Percentiles rank a stretch among this genome's conserved stretches.
Conservation (phyloP, 2,329 filamentous ascomycete genomes). For the Celoporthe dispersa region DNA sequence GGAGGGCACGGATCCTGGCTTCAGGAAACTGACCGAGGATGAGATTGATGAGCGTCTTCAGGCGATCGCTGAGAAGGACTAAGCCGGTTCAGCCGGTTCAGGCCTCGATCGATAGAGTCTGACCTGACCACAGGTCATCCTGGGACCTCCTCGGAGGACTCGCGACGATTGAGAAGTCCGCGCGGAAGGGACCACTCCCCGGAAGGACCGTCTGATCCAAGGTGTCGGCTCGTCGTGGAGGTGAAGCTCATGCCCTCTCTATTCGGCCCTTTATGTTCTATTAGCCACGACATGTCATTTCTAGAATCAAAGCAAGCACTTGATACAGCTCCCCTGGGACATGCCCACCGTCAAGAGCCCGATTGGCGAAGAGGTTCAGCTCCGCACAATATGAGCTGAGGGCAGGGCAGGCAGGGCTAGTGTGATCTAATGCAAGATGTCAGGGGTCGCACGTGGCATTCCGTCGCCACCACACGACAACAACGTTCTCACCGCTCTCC, state of each 20-base stretch:
- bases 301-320: conserved; percentile 24
- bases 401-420: conserved; percentile 12
- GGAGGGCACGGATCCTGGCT: conserved; percentile 77
- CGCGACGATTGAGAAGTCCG: not conserved
- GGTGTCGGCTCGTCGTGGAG: conserved; percentile 5
- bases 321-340: conserved; percentile 19
- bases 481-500: conserved; percentile 21
- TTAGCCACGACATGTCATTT: conserved; percentile 19
- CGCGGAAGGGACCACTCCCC: conserved; percentile 12
- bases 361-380: conserved; percentile 23
- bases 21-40: conserved; percentile 90
- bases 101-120: not conserved
- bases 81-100: conserved; percentile 44
- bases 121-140: conserved; percentile 15
- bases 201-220: conserved; percentile 4
- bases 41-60: conserved; percentile 99
- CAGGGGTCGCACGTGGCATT: conserved; percentile 17
- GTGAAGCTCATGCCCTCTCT: conserved; percentile 15
- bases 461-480: conserved; percentile 4
- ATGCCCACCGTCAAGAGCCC: not conserved
- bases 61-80: conserved; percentile 98
- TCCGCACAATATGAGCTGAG: conserved; percentile 22
- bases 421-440: conserved; percentile 17
- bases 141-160: conserved; percentile 7
- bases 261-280: conserved; percentile 24